Base-by-base conservation (phyloP, 176 grass and related monocot genomes). In the Themeda triandra region DNA sequence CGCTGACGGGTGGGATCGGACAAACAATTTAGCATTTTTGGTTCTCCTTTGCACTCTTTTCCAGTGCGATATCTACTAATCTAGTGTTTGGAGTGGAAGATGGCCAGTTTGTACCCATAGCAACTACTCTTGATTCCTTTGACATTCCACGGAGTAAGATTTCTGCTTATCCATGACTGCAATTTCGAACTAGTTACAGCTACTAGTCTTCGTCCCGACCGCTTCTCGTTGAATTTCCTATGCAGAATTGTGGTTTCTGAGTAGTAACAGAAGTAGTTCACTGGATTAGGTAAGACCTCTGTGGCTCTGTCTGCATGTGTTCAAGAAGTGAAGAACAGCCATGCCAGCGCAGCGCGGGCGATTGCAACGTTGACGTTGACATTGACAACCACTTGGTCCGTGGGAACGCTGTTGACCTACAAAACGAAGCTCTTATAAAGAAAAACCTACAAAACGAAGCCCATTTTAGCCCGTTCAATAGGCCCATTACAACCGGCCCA, bases 71-170 rank as follows among this genome's bases (percentile, higher is more conserved):
- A 46, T 44, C 10, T 0, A 46, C 35, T 63, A 6, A 39, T 56
- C 10, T 6, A 46, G 70, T 71, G 44, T 76, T 80, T 77, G 42
- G 87, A 54, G 46, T 39, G 62, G 62, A 80, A 66, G 87, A 56
- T 46, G 71, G 21, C 75, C 14, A 30, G 69, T 78, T 74, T 42
- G 31, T 73, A 42, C 21, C 29, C 2, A 64, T 10, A 73, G 18
- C 48, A 23, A 79, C 79, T 7, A 86, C 79, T 30, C 17, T 59
- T 79, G 66, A 60, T 73, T 67, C 42, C 12, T 0, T n/a, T 24
- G 37, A 49, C 37, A 83, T 83, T 78, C 36, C 59, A 46, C 15
- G n/a, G 24, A 6, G 44, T 71, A 21, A 21, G 54, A 77, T 53
- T 60, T 56, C 0, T 27, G 13, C n/a, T 48, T 24, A 53, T 76